These are phyloP conservation scores for Geotrichum reessii DNA, from an alignment of 1,139 yeast species.

Conservation along the genomic window DNA sequence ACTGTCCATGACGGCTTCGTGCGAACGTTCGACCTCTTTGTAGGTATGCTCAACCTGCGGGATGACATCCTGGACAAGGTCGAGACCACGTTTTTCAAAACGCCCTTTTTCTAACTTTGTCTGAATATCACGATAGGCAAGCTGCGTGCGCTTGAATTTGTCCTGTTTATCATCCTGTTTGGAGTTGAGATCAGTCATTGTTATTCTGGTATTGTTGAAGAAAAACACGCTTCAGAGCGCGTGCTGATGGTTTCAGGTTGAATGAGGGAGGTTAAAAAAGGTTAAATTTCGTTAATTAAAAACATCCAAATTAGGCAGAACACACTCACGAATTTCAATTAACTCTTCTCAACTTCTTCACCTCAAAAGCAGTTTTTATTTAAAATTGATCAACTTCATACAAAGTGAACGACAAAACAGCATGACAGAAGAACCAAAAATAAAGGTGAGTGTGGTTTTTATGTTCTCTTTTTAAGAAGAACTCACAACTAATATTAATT, in stretches of 20 bases:
- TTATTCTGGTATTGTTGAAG: background rate
- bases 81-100: slow-evolving; percentile 9
- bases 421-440: slow-evolving; percentile 8
- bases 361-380: background rate
- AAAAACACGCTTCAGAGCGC: background rate
- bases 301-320: background rate
- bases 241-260: background rate
- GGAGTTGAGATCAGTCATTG: background rate
- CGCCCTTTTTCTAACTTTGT: slow-evolving; percentile 10
- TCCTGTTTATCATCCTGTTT: background rate
- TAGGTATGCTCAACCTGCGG: slow-evolving; percentile 18
- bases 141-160: slow-evolving; percentile 7
- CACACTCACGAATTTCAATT: background rate
- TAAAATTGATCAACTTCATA: background rate
- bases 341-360: background rate
- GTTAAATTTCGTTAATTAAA: background rate
- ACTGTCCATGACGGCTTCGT: slow-evolving; percentile 23
- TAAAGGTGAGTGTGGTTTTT: slow-evolving; percentile 10
- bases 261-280: background rate
- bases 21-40: slow-evolving; percentile 19
- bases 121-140: slow-evolving; percentile 13
- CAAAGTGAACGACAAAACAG: background rate
- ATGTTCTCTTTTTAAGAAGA: background rate
- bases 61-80: slow-evolving; percentile 6
- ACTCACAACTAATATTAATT: slow-evolving; percentile 7